These are phyloP conservation scores for Pythium guiyangense DNA, from an alignment of 352 stramenopile species.

Conservation along the genomic window DNA sequence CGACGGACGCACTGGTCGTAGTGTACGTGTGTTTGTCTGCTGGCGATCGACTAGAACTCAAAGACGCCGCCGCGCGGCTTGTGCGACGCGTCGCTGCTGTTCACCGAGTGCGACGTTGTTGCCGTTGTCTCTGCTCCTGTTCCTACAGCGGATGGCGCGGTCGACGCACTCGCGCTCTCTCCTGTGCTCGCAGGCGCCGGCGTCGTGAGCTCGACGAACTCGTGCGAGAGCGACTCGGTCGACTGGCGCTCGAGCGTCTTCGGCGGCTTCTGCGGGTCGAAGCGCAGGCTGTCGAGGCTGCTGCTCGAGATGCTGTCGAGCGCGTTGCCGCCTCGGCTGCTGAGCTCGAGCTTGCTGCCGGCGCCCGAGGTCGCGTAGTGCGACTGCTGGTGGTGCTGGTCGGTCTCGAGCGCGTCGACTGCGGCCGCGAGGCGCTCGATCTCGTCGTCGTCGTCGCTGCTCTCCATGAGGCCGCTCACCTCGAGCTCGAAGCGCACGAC, in stretches of 20 bases:
- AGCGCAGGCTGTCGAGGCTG: no score
- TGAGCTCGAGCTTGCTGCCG: slow-evolving; percentile 40
- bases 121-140: background rate
- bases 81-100: background rate
- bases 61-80: slow-evolving; percentile 2
- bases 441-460: no score
- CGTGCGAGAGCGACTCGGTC: slow-evolving; percentile 10
- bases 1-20: background rate
- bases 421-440: no score
- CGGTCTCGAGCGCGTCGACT: no score
- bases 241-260: slow-evolving; percentile 9
- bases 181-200: slow-evolving; percentile 9
- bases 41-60: slow-evolving; percentile 7
- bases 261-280: background rate
- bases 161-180: slow-evolving; percentile 1
- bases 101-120: background rate
- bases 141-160: background rate
- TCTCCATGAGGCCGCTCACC: no score
- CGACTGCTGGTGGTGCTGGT: no score
- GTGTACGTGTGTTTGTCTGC: background rate
- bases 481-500: no score
- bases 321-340: no score
- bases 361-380: slow-evolving; percentile 61
- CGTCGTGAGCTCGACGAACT: slow-evolving; percentile 13
- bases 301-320: no score